Conservation (phyloP, 176 grass and related monocot genomes). For the Juncus inflexus region DNA sequence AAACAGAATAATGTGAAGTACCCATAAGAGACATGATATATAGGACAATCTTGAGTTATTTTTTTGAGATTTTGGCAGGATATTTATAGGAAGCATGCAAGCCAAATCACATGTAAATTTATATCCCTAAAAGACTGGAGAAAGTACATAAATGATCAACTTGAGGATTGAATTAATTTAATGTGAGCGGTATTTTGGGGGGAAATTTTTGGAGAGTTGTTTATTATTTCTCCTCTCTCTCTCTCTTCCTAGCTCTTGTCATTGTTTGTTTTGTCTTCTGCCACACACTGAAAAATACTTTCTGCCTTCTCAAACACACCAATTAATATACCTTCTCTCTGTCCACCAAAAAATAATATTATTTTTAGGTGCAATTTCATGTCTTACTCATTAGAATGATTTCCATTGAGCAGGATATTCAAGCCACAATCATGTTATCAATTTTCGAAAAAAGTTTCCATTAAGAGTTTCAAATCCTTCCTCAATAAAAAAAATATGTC, state of each 20-base stretch:
- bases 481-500: too few species aligned
- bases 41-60: too few species aligned
- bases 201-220: not conserved
- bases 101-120: too few species aligned
- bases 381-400: too few species aligned
- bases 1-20: too few species aligned
- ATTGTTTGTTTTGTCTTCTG: constrained; percentile 33
- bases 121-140: not conserved
- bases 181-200: constrained; percentile 4
- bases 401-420: too few species aligned
- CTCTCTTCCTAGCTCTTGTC: constrained; percentile 7
- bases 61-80: too few species aligned
- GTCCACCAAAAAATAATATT: constrained; percentile 8
- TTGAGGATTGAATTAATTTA: constrained; percentile 1
- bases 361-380: not conserved
- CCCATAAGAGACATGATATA: too few species aligned
- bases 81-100: too few species aligned
- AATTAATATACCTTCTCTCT: constrained; percentile 12
- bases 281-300: constrained; percentile 24
- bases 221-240: not conserved
- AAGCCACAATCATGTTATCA: too few species aligned
- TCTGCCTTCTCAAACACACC: constrained; percentile 28
- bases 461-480: too few species aligned
- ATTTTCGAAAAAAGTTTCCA: too few species aligned
- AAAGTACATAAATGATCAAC: not conserved